Evolutionary conservation across 495 filamentous ascomycete species (phyloP).

Genomic region (Penicillium canariense): DNA sequence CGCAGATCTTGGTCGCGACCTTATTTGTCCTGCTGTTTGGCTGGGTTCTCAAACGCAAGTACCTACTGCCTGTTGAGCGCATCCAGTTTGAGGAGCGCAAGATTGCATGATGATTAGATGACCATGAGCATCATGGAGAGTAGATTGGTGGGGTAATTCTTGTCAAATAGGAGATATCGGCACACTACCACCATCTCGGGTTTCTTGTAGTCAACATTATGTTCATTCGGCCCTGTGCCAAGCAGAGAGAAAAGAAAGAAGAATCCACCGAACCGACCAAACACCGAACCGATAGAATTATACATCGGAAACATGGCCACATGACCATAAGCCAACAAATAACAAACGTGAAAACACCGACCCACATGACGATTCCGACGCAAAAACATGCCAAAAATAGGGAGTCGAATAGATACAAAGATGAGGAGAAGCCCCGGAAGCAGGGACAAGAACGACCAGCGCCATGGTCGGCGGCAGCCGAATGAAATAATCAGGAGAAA

Average conservation of each 20-base stretch:
- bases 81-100: slow-evolving; percentile 19
- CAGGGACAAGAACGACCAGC: slow-evolving; percentile 15
- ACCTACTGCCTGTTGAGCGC: slow-evolving; percentile 13
- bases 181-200: slow-evolving; percentile 8
- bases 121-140: neutral
- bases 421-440: slow-evolving; percentile 8
- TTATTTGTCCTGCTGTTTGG: slow-evolving; percentile 23
- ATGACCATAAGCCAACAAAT: slow-evolving; percentile 3
- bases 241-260: neutral
- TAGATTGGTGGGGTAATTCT: neutral
- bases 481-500: slow-evolving; percentile 14
- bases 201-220: slow-evolving; percentile 9
- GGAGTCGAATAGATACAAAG: neutral
- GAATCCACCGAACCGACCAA: neutral
- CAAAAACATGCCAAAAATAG: neutral
- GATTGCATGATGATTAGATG: neutral
- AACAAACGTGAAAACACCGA: slow-evolving; percentile 16
- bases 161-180: neutral
- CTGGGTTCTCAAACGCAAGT: slow-evolving; percentile 23
- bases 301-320: slow-evolving; percentile 21
- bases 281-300: slow-evolving; percentile 11
- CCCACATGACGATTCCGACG: neutral
- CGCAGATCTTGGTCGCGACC: slow-evolving; percentile 9
- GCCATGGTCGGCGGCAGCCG: slow-evolving; percentile 12
- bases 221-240: slow-evolving; percentile 4